These are phyloP conservation scores for Pseudogymnoascus sp. DNA, from an alignment of 2,329 filamentous ascomycete species.

Conservation along the genomic window DNA sequence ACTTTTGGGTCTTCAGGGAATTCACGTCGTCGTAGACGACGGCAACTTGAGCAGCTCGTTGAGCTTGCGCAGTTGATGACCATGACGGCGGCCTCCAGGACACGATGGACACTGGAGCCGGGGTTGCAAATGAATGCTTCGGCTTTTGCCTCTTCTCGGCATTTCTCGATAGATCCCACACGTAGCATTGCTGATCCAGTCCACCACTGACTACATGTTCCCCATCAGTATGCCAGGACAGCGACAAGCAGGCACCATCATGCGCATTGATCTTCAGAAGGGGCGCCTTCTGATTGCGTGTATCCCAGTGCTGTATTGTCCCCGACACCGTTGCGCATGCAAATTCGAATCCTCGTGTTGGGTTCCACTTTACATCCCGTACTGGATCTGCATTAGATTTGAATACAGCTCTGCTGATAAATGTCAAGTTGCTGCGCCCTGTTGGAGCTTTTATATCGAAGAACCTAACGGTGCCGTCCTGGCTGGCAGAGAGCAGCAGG, in stretches of 20 bases:
- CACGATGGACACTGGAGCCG: slow-evolving; percentile 50
- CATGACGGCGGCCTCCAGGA: slow-evolving; percentile 58
- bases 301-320: slow-evolving; percentile 56
- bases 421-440: slow-evolving; percentile 40
- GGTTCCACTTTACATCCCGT: slow-evolving; percentile 58
- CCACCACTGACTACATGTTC: slow-evolving; percentile 58
- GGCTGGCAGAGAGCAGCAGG: slow-evolving; percentile 54
- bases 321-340: slow-evolving; percentile 58
- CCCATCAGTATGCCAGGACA: slow-evolving; percentile 62
- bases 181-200: slow-evolving; percentile 52
- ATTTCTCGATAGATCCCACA: slow-evolving; percentile 56
- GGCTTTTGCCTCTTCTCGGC: slow-evolving; percentile 59
- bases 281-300: slow-evolving; percentile 46
- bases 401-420: slow-evolving; percentile 29
- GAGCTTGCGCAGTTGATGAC: slow-evolving; percentile 55
- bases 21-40: slow-evolving; percentile 54
- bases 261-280: slow-evolving; percentile 54
- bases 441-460: slow-evolving; percentile 46
- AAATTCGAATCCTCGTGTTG: slow-evolving; percentile 52
- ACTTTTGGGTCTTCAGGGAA: slow-evolving; percentile 46
- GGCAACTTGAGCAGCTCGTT: slow-evolving; percentile 53
- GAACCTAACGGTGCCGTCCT: slow-evolving; percentile 55
- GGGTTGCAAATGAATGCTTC: slow-evolving; percentile 53
- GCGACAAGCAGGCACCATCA: slow-evolving; percentile 50
- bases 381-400: slow-evolving; percentile 47